Evolutionary conservation across 306 rosid species (phyloP).

Genomic region (Boehmeria nivea): DNA sequence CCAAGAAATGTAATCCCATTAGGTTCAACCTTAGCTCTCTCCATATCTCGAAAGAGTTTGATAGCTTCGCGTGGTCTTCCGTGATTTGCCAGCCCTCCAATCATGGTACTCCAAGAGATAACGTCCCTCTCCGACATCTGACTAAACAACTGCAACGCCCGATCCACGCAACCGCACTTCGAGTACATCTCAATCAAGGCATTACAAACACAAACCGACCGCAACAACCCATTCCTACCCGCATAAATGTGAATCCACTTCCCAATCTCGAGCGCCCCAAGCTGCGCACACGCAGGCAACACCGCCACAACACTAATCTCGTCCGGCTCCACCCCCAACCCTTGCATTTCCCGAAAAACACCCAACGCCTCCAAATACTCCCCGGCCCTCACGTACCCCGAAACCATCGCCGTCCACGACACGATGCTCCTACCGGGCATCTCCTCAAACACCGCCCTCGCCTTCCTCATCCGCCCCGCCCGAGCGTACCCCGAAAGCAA

Average conservation of each 20-base stretch:
- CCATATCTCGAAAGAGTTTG: slow-evolving; percentile 55
- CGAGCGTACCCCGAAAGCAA: slow-evolving; percentile 53
- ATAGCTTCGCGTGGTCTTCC: slow-evolving; percentile 62
- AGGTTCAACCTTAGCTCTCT: slow-evolving; percentile 35
- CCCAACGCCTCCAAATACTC: slow-evolving; percentile 53
- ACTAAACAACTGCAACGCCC: slow-evolving; percentile 53
- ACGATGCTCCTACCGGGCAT: slow-evolving; percentile 68
- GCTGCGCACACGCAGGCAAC: slow-evolving; percentile 71
- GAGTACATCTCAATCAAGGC: slow-evolving; percentile 81
- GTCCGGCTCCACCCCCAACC: slow-evolving; percentile 59
- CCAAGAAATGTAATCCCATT: slow-evolving; percentile 71
- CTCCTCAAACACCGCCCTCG: slow-evolving; percentile 52
- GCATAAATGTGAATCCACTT: slow-evolving; percentile 74
- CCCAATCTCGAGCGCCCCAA: slow-evolving; percentile 80
- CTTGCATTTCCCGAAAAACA: slow-evolving; percentile 62
- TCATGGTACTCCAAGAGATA: slow-evolving; percentile 83
- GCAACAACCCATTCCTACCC: slow-evolving; percentile 33
- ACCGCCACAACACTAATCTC: slow-evolving; percentile 64
- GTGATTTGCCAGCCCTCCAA: slow-evolving; percentile 61
- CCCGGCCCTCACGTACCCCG: slow-evolving; percentile 57
- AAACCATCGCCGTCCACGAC: slow-evolving; percentile 73
- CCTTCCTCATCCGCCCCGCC: slow-evolving; percentile 53
- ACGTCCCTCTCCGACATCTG: slow-evolving; percentile 50
- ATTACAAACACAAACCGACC: slow-evolving; percentile 40
- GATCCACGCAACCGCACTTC: slow-evolving; percentile 64